Evolutionary conservation across 768 basidiomycete genomes (phyloP).

Genomic region (Collybia sp.): DNA sequence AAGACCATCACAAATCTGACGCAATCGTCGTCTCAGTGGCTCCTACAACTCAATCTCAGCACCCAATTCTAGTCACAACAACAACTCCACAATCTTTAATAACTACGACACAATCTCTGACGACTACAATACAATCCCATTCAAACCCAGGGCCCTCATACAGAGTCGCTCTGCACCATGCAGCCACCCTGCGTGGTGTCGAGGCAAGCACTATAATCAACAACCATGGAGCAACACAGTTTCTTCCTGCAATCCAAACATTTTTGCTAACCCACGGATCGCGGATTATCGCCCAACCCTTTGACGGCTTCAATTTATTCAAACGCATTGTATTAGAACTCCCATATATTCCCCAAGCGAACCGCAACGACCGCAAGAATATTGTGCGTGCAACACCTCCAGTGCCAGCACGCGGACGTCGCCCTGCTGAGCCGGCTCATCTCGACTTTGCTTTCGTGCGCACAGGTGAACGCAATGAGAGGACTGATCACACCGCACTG

Average conservation of each 20-base stretch:
- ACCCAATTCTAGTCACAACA: too few relatives aligned
- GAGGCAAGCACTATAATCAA: slow-evolving; percentile 2
- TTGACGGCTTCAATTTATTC: slow-evolving; percentile 12
- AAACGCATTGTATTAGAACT: slow-evolving; percentile 8
- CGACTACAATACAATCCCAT: too few relatives aligned
- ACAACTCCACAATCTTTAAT: too few relatives aligned
- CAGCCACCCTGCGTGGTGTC: slow-evolving; percentile 1
- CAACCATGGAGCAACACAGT: slow-evolving; percentile 3
- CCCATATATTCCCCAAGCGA: slow-evolving; percentile 8
- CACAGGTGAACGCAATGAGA: slow-evolving; percentile 4
- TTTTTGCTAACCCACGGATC: slow-evolving; percentile 2
- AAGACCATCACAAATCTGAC: too few relatives aligned
- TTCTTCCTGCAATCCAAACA: slow-evolving; percentile 2
- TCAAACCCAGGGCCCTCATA: too few relatives aligned
- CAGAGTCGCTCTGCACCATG: not conserved
- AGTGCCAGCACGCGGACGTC: slow-evolving; percentile 1
- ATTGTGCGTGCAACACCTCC: slow-evolving; percentile 9
- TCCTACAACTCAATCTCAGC: too few relatives aligned
- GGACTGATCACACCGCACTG: slow-evolving; percentile 5
- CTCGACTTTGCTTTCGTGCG: slow-evolving; percentile 8
- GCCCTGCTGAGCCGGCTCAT: slow-evolving; percentile 7
- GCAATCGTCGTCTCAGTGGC: too few relatives aligned
- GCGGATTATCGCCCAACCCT: slow-evolving; percentile 4
- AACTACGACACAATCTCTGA: too few relatives aligned
- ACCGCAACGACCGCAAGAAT: slow-evolving; percentile 1